Evolutionary conservation across 2,329 filamentous ascomycete species (phyloP), one percentile per base, ranked within the genome.

Genomic region (Tolypocladium inflatum): DNA sequence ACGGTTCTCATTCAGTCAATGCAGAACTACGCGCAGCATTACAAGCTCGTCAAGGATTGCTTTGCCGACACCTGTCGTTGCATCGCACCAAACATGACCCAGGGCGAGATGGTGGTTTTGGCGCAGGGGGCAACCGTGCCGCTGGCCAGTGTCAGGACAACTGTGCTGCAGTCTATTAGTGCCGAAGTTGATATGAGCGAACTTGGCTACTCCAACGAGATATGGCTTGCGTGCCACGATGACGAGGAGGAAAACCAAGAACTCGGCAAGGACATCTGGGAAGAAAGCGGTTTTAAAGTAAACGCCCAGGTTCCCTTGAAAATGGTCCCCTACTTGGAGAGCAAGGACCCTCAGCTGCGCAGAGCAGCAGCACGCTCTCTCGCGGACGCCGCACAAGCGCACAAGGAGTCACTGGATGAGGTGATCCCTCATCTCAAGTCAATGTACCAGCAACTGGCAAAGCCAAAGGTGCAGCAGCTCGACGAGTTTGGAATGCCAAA

Each of bases 401-500:
- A 89, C 60, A 80, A 79, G 7, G 72, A 80, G 1, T 81, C 81
- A 1, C 84, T 93, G 59, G 74, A 80, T 7, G 74, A 80, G 13
- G 78, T 91, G 8, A 73, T 96, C 17, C 74, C 79, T 50, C 79
- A 80, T 57, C 78, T 99, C 26, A 80, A 91, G 67, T 74, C 80
- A 6, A 84, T 83, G 2, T 99, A 99, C 70, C 73, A 80, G 51
- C 86, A 92, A 62, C 83, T 93, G 63, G 88, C 90, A 8, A 95
- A 94, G 70, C 89, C 91, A 2, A 86, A 88, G 59, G 83, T 88
- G 53, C 90, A 91, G 13, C 86, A 93, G 66, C 85, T 93, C 43
- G 93, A 99, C 69, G 88, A 93, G 62, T 97, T 91, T 69, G 94
- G 95, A 57, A 96, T 99, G 89, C 89, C 91, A 3, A 88, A 86